A percentile compares a stretch with the other conserved stretches of the same genome.
phyloP scores from a whole-genome alignment of 345 rosid genomes.

The Corchorus capsularis region DNA sequence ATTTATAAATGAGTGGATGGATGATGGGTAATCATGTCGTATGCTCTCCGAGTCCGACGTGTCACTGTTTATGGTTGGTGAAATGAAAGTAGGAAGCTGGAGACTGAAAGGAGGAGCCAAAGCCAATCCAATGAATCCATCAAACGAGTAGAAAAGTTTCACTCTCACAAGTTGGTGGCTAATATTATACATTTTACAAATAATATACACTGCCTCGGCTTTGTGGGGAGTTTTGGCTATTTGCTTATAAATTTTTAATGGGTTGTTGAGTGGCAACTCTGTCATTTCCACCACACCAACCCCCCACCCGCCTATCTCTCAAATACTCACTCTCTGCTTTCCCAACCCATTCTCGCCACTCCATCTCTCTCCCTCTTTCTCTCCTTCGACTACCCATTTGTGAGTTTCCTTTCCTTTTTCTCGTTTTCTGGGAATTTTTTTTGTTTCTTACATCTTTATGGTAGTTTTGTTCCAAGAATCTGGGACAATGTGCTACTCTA shows the following conservation, averaged over 20 bases:
- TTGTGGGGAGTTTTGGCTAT: not conserved
- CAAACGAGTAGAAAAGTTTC: too few relatives aligned
- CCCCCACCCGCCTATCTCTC: not conserved
- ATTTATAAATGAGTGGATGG: too few relatives aligned
- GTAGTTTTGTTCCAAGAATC: not conserved
- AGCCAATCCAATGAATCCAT: too few relatives aligned
- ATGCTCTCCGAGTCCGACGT: not conserved
- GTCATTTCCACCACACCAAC: not conserved
- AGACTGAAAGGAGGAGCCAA: not conserved
- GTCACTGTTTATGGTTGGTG: not conserved
- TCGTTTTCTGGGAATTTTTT: not conserved
- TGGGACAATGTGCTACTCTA: not conserved
- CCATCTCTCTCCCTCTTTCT: not conserved
- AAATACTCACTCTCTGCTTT: not conserved
- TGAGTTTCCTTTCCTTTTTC: not conserved
- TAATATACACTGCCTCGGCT: too few relatives aligned
- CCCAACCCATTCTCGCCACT: not conserved
- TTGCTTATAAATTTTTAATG: not conserved
- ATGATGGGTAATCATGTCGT: too few relatives aligned
- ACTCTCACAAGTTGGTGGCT: not conserved
- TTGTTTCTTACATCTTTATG: not conserved
- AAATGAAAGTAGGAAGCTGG: not conserved
- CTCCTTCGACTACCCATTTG: not conserved
- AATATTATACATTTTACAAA: too few relatives aligned
- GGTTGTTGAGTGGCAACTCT: constrained; percentile 17